Conservation (phyloP, 1,284 basidiomycete species). For the Microbotryomycetes sp. region DNA sequence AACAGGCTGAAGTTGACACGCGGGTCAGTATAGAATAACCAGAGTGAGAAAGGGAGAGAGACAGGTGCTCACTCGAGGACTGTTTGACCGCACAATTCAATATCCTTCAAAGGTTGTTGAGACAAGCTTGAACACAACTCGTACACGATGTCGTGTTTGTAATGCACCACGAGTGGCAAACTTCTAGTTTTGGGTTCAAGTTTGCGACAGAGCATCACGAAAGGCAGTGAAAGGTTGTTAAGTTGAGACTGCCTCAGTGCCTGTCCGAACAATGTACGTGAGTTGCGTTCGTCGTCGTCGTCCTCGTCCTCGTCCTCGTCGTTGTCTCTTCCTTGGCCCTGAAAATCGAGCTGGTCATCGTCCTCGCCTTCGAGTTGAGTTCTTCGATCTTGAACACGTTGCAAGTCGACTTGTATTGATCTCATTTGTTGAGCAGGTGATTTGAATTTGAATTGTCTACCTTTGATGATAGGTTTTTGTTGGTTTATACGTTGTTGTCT, state of each 20-base stretch:
- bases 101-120: conserved; percentile 8
- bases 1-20: conserved; percentile 33
- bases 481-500: conserved; percentile 25
- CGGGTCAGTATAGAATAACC: background rate
- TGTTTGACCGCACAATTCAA: conserved; percentile 26
- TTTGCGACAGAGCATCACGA: conserved; percentile 25
- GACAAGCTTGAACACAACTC: conserved; percentile 22
- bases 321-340: background rate
- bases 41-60: background rate
- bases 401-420: conserved; percentile 29
- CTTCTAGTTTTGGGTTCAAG: conserved; percentile 30
- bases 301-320: conserved; percentile 4
- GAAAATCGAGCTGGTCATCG: background rate
- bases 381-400: conserved; percentile 20
- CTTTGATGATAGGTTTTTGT: conserved; percentile 29
- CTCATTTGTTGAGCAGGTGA: conserved; percentile 20
- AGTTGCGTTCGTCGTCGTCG: conserved; percentile 21
- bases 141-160: conserved; percentile 28
- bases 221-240: conserved; percentile 35
- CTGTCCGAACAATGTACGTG: conserved; percentile 31
- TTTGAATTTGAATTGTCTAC: conserved; percentile 28
- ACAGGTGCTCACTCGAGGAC: conserved; percentile 31
- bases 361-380: conserved; percentile 31
- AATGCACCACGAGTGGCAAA: conserved; percentile 36
- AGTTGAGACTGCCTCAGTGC: conserved; percentile 23